These are phyloP conservation scores for Rhododendron simsii DNA, from an alignment of 148 eudicot species.

Conservation along the genomic window DNA sequence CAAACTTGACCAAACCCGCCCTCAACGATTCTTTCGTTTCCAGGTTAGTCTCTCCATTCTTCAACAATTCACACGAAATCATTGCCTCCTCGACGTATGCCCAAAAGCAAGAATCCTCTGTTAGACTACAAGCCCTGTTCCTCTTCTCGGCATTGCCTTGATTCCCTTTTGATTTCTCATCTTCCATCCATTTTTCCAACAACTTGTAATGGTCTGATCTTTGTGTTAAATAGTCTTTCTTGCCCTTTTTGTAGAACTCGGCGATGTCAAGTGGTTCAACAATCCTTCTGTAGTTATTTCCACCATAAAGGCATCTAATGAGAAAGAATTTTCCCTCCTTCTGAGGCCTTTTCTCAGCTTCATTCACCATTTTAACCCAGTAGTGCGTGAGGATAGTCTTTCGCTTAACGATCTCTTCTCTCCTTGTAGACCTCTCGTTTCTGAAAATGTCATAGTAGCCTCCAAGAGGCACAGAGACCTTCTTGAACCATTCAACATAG, in stretches of 20 bases:
- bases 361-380: conserved; percentile 22
- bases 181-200: conserved; percentile 28
- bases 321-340: conserved; percentile 11
- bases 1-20: conserved; percentile 16
- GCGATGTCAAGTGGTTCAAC: conserved; percentile 39
- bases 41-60: background rate
- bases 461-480: background rate
- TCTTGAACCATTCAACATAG: conserved; percentile 30
- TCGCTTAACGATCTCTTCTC: conserved; percentile 2
- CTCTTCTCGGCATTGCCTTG: background rate
- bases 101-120: conserved; percentile 43
- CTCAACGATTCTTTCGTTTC: background rate
- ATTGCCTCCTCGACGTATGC: conserved; percentile 37
- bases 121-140: conserved; percentile 18
- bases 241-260: conserved; percentile 26
- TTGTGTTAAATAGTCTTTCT: conserved; percentile 13
- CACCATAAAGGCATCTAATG: conserved; percentile 9
- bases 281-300: conserved; percentile 28
- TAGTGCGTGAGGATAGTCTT: conserved; percentile 15
- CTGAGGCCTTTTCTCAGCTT: conserved; percentile 23
- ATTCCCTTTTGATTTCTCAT: background rate
- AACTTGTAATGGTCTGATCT: conserved; percentile 28
- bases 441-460: conserved; percentile 31
- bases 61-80: conserved; percentile 8
- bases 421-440: background rate